Percentiles rank a stretch among this genome's conserved stretches.
These are phyloP conservation scores for Citrullus colocynthis DNA, from an alignment of 306 rosid genomes.

Conservation along the genomic window DNA sequence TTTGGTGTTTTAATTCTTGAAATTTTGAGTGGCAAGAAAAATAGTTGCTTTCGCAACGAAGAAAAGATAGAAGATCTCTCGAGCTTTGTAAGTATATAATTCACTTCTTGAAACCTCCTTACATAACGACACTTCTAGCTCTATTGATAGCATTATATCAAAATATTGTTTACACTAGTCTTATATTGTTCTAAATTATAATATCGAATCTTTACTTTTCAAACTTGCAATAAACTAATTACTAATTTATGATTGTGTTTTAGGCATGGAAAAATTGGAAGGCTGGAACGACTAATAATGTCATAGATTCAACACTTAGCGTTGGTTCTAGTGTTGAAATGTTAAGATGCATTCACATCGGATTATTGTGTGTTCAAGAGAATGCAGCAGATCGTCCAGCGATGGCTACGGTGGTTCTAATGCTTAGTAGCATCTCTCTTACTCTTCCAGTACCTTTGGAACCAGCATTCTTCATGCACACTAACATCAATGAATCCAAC, in stretches of 20 bases:
- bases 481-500: neutral
- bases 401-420: constrained; percentile 16
- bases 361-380: constrained; percentile 20
- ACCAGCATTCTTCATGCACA: neutral
- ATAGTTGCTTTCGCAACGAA: neutral
- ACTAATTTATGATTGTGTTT: neutral
- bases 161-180: too few relatives aligned
- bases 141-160: neutral
- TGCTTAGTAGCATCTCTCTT: constrained; percentile 13
- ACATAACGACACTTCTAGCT: neutral
- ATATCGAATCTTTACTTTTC: too few relatives aligned
- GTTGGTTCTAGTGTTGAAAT: neutral
- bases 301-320: neutral
- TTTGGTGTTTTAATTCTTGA: constrained; percentile 39
- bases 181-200: too few relatives aligned
- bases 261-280: constrained; percentile 1
- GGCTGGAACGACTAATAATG: neutral
- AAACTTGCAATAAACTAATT: neutral
- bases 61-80: neutral
- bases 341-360: constrained; percentile 15
- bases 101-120: neutral
- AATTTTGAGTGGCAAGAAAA: constrained; percentile 25
- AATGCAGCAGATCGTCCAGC: constrained; percentile 14
- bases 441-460: neutral
- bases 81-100: neutral